Base-by-base conservation (phyloP, 345 rosid genomes). In the Cardamine occulta region DNA sequence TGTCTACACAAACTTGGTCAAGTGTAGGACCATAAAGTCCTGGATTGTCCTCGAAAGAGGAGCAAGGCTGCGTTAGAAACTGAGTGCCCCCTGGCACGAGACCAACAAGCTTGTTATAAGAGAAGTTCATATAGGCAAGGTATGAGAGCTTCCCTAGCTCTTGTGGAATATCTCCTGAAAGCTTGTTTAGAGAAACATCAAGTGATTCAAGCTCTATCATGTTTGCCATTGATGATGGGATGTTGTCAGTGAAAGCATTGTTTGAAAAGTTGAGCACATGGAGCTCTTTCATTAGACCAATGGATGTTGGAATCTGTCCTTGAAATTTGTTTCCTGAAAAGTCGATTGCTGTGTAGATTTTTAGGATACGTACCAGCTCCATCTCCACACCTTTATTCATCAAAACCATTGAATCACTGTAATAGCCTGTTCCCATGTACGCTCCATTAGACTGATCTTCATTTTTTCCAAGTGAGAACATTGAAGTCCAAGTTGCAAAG, bases 291-390 rank as follows among this genome's bases (percentile, higher is more conserved):
- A 78, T 37, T 31, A 57, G 15, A 2, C 82, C 82, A 24, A 79
- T 34, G 24, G 28, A 14, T 63, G 47, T 26, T 19, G 82, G 80
- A 66, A 81, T 66, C 42, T 15, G 60, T 53, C 84, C 81, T n/a
- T 29, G 39, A 44, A 80, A 68, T 13, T 2, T 44, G 10, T 80
- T 76, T 6, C 66, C 45, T 1, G 78, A 68, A 31, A 80, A 47
- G 2, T 56, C 66, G 7, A 75, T 1, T 0, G 3, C 56, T 0
- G 23, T 21, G 23, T 21, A 21, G 23, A 21, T 21, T 21, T 21
- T 21, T 21, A 21, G 23, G 23, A 21, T 42, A 29, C 65, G 40
- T 19, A 0, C 70, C 19, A 52, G 10, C 54, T 63, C 17, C 60
- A 63, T 14, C 2, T 4, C 70, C 6, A 4, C 0, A 0, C 77